phyloP scores from a whole-genome alignment of 495 filamentous ascomycete genomes.

The Penicillium waksmanii region DNA sequence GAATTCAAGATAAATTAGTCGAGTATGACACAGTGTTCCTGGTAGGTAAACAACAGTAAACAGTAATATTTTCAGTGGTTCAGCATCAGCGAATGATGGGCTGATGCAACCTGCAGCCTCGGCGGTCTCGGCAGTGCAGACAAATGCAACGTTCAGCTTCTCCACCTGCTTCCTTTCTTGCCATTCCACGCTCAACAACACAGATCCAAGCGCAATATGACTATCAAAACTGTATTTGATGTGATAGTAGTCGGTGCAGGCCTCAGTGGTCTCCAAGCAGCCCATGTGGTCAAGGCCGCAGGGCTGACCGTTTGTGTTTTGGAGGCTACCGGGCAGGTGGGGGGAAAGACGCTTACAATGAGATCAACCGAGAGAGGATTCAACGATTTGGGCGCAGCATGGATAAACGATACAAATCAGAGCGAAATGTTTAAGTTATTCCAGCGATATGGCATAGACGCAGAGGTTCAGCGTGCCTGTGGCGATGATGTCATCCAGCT shows the following conservation, averaged over 20 bases:
- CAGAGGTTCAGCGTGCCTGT: slow-evolving; percentile 38
- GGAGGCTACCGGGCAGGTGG: slow-evolving; percentile 50
- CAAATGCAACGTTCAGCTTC: neutral
- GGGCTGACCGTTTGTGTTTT: slow-evolving; percentile 46
- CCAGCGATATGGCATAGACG: slow-evolving; percentile 40
- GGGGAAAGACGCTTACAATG: slow-evolving; percentile 48
- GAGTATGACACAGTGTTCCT: too few species aligned
- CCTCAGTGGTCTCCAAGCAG: slow-evolving; percentile 52
- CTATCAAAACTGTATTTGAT: slow-evolving; percentile 25
- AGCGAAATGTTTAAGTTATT: slow-evolving; percentile 39
- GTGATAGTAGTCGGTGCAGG: slow-evolving; percentile 54
- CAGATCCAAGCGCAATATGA: neutral
- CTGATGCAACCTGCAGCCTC: too few species aligned
- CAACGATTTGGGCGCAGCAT: slow-evolving; percentile 52
- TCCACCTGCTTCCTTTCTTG: too few species aligned
- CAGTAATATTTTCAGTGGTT: too few species aligned
- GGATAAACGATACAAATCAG: slow-evolving; percentile 56
- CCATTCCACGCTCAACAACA: too few species aligned
- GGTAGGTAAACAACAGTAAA: too few species aligned
- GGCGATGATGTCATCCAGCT: slow-evolving; percentile 35
- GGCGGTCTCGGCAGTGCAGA: too few species aligned
- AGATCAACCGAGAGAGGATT: slow-evolving; percentile 29
- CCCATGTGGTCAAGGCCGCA: slow-evolving; percentile 37
- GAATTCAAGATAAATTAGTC: neutral
- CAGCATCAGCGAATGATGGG: too few species aligned